A percentile compares a stretch with the other conserved stretches of the same genome.
Conservation (phyloP, 768 basidiomycete genomes). For the Boletus bicolor region DNA sequence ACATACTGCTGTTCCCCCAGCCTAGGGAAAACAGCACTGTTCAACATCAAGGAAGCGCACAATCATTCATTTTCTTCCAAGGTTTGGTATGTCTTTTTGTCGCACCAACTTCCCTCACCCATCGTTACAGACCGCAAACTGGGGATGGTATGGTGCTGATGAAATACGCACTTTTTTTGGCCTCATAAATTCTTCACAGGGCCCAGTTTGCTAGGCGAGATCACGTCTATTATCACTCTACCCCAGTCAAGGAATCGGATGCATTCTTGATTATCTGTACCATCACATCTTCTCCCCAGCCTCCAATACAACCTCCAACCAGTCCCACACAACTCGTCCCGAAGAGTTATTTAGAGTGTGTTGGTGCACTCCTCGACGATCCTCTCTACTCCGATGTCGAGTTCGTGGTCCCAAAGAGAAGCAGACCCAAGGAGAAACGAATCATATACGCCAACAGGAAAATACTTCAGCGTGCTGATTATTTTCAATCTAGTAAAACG, state of each 20-base stretch:
- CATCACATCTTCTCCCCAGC: slow-evolving; percentile 64
- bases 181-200: slow-evolving; percentile 37
- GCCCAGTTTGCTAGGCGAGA: slow-evolving; percentile 80
- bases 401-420: slow-evolving; percentile 62
- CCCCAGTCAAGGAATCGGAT: slow-evolving; percentile 52
- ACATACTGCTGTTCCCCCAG: slow-evolving; percentile 14
- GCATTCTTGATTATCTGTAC: slow-evolving; percentile 75
- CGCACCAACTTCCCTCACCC: slow-evolving; percentile 8
- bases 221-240: slow-evolving; percentile 57
- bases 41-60: slow-evolving; percentile 72
- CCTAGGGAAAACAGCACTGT: slow-evolving; percentile 49
- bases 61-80: slow-evolving; percentile 81
- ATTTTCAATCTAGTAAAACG: slow-evolving; percentile 67
- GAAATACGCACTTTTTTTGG: neutral
- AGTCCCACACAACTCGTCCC: slow-evolving; percentile 57
- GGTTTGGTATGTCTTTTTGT: slow-evolving; percentile 28
- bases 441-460: slow-evolving; percentile 67
- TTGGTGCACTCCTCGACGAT: slow-evolving; percentile 77
- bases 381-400: slow-evolving; percentile 83
- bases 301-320: slow-evolving; percentile 44
- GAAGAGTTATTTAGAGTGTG: slow-evolving; percentile 59
- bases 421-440: slow-evolving; percentile 35
- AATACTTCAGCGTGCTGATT: slow-evolving; percentile 68
- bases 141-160: slow-evolving; percentile 65
- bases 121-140: slow-evolving; percentile 64